Evolutionary conservation across 1,284 basidiomycete genomes (phyloP).

Genomic region (Boletellus deceptivus): DNA sequence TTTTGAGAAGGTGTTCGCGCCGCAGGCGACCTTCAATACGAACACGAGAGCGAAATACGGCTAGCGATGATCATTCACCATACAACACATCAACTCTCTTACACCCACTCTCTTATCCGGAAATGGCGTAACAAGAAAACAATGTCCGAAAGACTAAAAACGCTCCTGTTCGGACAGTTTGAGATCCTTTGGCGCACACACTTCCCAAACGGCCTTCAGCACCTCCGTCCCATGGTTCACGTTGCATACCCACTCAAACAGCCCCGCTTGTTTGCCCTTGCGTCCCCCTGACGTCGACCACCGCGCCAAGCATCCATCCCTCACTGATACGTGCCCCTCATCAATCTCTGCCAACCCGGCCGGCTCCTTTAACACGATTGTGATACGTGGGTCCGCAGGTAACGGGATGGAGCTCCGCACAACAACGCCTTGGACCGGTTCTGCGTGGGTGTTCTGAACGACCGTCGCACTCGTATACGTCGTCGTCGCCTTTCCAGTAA

Average conservation of each 20-base stretch:
- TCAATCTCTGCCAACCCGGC: constrained; percentile 19
- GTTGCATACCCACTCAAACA: constrained; percentile 28
- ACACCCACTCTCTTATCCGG: too few relatives aligned
- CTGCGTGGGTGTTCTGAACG: constrained; percentile 17
- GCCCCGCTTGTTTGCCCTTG: constrained; percentile 21
- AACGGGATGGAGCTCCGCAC: constrained; percentile 22
- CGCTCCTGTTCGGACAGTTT: constrained; percentile 11
- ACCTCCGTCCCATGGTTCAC: constrained; percentile 17
- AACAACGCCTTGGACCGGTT: constrained; percentile 13
- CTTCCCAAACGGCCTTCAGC: constrained; percentile 26
- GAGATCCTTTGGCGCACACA: constrained; percentile 17
- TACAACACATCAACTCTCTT: too few relatives aligned
- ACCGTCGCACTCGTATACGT: constrained; percentile 18
- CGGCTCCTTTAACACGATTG: constrained; percentile 23
- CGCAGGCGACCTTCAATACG: too few relatives aligned
- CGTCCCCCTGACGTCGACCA: constrained; percentile 20
- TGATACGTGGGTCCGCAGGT: constrained; percentile 24
- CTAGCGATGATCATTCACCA: too few relatives aligned
- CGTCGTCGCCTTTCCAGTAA: constrained; percentile 12
- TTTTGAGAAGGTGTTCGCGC: too few relatives aligned
- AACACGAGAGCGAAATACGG: too few relatives aligned
- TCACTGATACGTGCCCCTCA: constrained; percentile 15
- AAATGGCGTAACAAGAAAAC: too few relatives aligned
- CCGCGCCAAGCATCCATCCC: constrained; percentile 16
- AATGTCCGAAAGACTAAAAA: neutral